Percentiles rank a stretch among this genome's conserved stretches.
Evolutionary conservation across 1,284 basidiomycete species (phyloP).

Genomic region (Cutaneotrichosporon mucoides): DNA sequence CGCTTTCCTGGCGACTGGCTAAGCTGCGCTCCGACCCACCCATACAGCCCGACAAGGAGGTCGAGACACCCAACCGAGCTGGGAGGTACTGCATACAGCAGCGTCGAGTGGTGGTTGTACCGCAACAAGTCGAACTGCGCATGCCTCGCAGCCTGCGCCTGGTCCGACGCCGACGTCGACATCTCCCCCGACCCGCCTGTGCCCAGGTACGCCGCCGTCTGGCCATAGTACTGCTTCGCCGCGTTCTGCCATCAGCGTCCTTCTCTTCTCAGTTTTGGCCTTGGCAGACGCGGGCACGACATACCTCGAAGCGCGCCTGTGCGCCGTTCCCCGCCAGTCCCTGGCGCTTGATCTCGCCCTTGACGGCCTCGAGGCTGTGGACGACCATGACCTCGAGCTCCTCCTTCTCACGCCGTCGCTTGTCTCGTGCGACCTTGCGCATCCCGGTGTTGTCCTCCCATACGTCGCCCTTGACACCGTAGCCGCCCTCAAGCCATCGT

Average conservation of each 20-base stretch:
- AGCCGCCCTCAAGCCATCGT: constrained; percentile 38
- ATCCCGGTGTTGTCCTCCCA: constrained; percentile 31
- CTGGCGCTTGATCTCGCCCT: constrained; percentile 42
- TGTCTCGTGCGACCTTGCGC: constrained; percentile 31
- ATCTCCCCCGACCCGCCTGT: neutral
- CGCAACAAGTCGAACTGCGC: constrained; percentile 44
- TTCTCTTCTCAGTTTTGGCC: too few species aligned
- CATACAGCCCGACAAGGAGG: constrained; percentile 42
- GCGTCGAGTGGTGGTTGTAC: constrained; percentile 45
- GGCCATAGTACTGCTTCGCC: constrained; percentile 44
- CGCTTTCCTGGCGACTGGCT: constrained; percentile 21
- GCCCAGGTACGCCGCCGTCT: constrained; percentile 37
- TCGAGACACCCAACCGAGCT: constrained; percentile 44
- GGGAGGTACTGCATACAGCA: constrained; percentile 46
- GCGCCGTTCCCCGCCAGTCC: constrained; percentile 41
- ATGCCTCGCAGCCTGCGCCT: constrained; percentile 36
- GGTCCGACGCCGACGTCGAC: constrained; percentile 20
- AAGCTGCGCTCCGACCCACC: constrained; percentile 40
- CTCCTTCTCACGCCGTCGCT: constrained; percentile 34
- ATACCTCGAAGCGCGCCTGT: constrained; percentile 43
- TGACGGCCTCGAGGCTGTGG: constrained; percentile 32
- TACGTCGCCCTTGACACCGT: constrained; percentile 27
- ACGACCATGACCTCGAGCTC: constrained; percentile 39
- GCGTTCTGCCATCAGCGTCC: constrained; percentile 24
- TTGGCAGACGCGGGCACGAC: constrained; percentile 3